Evolutionary conservation across 257 asterid species (phyloP), one percentile per base, ranked within the genome.

Genomic region (Gardenia jasminoides): DNA sequence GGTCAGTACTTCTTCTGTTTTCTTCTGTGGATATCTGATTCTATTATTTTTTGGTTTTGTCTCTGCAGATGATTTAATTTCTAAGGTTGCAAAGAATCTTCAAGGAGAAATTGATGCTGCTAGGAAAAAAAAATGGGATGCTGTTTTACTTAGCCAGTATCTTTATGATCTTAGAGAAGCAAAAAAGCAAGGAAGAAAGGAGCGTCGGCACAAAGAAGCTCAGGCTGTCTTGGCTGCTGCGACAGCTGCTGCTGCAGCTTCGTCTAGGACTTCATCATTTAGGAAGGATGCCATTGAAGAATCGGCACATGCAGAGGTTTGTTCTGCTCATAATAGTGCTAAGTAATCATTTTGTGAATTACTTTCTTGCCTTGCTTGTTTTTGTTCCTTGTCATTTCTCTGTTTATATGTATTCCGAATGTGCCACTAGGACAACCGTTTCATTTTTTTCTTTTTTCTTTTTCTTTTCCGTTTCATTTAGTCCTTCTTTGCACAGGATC

Each of bases 201-300:
- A 96, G 83, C 93, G 97, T 26, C 91, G 97, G 65, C 98, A 96
- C 73, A 90, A 88, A 84, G 99, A 93, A 85, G 99, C 98, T 75
- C 98, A 93, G 88, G 98, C 96, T 81, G 90, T 93, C 46, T 82
- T 96, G 89, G 97, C 97, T 61, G 99, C 99, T 82, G 99, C 99
- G 68, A 90, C 99, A 81, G 99, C 99, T 70, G 99, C 98, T 39
- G 99, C 97, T 74, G 99, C 98, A 36, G 91, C 97, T 76, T 96
- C 99, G 56, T 92, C 99, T 78, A 85, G 99, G 88, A 80, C 73
- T 76, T 90, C 96, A 58, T 90, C 99, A 65, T 72, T 87, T 82
- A 90, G 99, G 90, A 96, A 92, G 87, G 99, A 96, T 70, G 30
- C 86, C 75, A 79, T 87, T 41, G 98, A 92, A 79, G 98, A 92